A percentile compares a stretch with the other conserved stretches of the same genome.
Conservation (phyloP, 2,329 filamentous ascomycete species). For the Colletotrichum sansevieriae region DNA sequence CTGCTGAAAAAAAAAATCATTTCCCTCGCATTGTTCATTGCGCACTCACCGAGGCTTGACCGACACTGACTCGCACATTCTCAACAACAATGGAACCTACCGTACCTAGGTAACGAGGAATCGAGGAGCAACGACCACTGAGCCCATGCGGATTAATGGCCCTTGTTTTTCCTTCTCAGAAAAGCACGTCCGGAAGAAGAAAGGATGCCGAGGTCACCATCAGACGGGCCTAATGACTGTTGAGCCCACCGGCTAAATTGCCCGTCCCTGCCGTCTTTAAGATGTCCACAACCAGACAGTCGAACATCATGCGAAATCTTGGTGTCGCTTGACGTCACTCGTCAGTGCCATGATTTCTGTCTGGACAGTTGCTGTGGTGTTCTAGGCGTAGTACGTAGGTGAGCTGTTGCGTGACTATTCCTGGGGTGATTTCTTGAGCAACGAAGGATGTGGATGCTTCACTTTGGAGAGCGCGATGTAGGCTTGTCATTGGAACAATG, state of each 20-base stretch:
- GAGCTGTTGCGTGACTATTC: too few species aligned
- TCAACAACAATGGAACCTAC: background rate
- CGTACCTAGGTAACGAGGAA: background rate
- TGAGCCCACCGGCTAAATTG: conserved; percentile 19
- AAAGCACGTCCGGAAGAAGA: background rate
- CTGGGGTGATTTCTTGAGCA: too few species aligned
- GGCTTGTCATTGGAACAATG: too few species aligned
- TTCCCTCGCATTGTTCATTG: conserved; percentile 1
- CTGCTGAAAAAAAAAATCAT: conserved; percentile 1
- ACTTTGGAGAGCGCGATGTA: too few species aligned
- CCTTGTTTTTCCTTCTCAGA: background rate
- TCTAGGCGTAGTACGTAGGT: too few species aligned
- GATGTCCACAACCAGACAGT: background rate
- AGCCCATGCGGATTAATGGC: background rate
- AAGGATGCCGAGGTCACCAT: conserved; percentile 1
- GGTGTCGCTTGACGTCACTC: too few species aligned
- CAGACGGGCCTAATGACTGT: background rate
- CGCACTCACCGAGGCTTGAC: conserved; percentile 32
- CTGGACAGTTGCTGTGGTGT: too few species aligned
- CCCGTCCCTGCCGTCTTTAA: conserved; percentile 18
- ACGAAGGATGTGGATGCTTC: too few species aligned
- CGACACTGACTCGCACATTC: background rate
- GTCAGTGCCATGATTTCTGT: too few species aligned
- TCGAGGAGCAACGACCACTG: background rate
- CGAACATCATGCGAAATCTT: too few species aligned